Percentiles rank a stretch among this genome's conserved stretches.
Conservation (phyloP, 805 yeast species). For the Myxozyma vanderwaltii region DNA sequence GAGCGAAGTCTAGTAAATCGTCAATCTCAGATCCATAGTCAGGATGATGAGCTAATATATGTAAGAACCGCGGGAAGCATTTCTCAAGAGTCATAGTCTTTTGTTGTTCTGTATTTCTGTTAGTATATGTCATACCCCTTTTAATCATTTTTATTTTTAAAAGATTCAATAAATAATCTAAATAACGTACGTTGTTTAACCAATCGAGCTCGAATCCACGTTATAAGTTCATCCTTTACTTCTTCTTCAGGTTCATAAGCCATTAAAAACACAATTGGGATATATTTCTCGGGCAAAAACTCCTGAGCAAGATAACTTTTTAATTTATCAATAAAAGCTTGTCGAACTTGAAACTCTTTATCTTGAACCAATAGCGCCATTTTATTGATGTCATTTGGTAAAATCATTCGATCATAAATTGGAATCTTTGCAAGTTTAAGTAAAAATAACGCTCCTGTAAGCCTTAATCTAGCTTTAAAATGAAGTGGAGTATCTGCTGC, state of each 20-base stretch:
- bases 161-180: not conserved
- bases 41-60: conserved; percentile 72
- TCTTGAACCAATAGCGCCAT: conserved; percentile 68
- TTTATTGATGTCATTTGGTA: conserved; percentile 54
- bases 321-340: conserved; percentile 52
- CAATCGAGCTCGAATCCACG: conserved; percentile 72
- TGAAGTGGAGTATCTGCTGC: conserved; percentile 55
- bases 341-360: conserved; percentile 59
- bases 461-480: conserved; percentile 62
- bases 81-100: conserved; percentile 56
- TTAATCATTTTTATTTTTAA: too few relatives aligned
- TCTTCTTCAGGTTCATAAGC: conserved; percentile 71
- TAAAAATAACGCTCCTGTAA: conserved; percentile 66
- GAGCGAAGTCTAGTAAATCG: conserved; percentile 50
- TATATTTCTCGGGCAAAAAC: conserved; percentile 61
- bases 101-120: conserved; percentile 13
- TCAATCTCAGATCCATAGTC: conserved; percentile 48
- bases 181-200: conserved; percentile 31
- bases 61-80: conserved; percentile 65
- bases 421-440: conserved; percentile 65
- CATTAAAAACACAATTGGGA: conserved; percentile 67
- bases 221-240: conserved; percentile 54
- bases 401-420: conserved; percentile 54
- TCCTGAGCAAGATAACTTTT: conserved; percentile 55
- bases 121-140: not conserved